Evolutionary conservation across 148 eudicot species (phyloP).

Genomic region (Cornus florida): DNA sequence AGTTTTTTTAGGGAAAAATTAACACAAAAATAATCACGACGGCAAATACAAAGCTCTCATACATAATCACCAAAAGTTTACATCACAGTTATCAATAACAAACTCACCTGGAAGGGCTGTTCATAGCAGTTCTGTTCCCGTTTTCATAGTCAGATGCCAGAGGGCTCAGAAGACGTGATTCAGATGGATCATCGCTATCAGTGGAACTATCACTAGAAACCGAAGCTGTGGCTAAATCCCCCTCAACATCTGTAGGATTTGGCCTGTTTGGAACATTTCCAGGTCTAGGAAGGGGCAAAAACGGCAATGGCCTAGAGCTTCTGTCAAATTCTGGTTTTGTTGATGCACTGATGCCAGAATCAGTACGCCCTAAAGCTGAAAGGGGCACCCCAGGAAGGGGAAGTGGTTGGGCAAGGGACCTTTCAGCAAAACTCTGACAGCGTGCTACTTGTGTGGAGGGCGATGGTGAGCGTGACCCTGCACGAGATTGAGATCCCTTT

Average conservation of each 20-base stretch:
- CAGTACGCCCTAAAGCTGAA: not conserved
- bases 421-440: slow-evolving; percentile 35
- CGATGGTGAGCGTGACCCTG: slow-evolving; percentile 26
- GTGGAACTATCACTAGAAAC: slow-evolving; percentile 24
- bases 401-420: slow-evolving; percentile 22
- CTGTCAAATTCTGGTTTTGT: slow-evolving; percentile 15
- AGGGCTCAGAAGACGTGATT: slow-evolving; percentile 29
- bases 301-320: slow-evolving; percentile 18
- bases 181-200: slow-evolving; percentile 35
- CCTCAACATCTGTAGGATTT: slow-evolving; percentile 25
- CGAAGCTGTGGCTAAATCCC: slow-evolving; percentile 31
- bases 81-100: not conserved
- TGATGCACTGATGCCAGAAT: slow-evolving; percentile 17
- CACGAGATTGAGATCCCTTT: slow-evolving; percentile 26
- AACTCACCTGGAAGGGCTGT: slow-evolving; percentile 28
- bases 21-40: not conserved
- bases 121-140: slow-evolving; percentile 21
- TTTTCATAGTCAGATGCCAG: slow-evolving; percentile 39
- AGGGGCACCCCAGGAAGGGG: slow-evolving; percentile 27
- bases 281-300: slow-evolving; percentile 27
- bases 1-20: not conserved
- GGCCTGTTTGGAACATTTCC: slow-evolving; percentile 13
- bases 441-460: slow-evolving; percentile 35
- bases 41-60: not conserved
- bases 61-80: not conserved